Evolutionary conservation across 2,329 filamentous ascomycete species (phyloP).

Genomic region (Botrytis galanthina): DNA sequence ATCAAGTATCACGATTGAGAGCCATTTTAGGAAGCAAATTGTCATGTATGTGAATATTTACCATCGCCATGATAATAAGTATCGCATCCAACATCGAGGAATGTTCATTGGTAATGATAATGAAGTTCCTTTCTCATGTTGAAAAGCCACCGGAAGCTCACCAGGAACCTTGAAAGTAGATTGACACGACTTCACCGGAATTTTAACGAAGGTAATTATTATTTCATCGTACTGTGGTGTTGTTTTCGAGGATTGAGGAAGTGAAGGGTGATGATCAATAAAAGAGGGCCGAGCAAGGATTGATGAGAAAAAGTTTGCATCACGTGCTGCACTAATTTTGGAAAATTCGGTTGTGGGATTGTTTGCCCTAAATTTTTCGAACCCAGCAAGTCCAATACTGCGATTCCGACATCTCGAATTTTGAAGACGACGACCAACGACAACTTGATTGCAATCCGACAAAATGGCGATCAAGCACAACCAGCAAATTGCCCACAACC

Average conservation of each 20-base stretch:
- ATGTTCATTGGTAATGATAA: not conserved
- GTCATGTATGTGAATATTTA: not conserved
- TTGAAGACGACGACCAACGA: slow-evolving; percentile 29
- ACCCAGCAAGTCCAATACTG: slow-evolving; percentile 22
- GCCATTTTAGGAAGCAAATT: not conserved
- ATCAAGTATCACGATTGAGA: not conserved
- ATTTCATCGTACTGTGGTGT: not conserved
- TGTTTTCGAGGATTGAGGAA: not conserved
- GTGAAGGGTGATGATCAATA: not conserved
- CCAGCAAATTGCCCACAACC: slow-evolving; percentile 96
- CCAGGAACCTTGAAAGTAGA: no score
- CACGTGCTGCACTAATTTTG: slow-evolving; percentile 18
- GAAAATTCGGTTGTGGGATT: slow-evolving; percentile 23
- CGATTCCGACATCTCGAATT: slow-evolving; percentile 26
- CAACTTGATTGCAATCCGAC: slow-evolving; percentile 36
- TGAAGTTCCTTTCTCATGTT: not conserved
- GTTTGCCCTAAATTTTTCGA: slow-evolving; percentile 22
- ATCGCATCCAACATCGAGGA: not conserved
- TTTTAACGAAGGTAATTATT: no score
- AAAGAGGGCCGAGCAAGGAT: slow-evolving; percentile 13
- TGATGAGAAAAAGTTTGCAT: not conserved
- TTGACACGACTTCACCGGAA: no score
- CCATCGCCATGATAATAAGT: not conserved
- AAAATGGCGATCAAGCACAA: slow-evolving; percentile 96
- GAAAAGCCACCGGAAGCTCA: no score